Evolutionary conservation across 2,329 filamentous ascomycete genomes (phyloP), one percentile per base, ranked within the genome.

Genomic region (Gliomastix tumulicola): DNA sequence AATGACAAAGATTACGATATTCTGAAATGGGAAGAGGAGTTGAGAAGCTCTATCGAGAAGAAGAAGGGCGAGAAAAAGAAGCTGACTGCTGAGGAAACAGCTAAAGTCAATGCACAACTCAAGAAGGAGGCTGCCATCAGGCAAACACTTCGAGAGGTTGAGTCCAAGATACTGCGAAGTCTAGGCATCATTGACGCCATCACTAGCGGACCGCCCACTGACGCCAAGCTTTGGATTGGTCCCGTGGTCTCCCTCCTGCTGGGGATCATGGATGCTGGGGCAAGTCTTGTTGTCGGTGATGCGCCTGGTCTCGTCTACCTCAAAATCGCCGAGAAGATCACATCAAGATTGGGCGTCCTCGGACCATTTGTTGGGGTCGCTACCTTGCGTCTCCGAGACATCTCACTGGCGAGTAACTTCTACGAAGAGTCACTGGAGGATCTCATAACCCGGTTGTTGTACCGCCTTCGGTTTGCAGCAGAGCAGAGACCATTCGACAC

Each of bases 1-100:
- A 95, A 88, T 50, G 82, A 79, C 34, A 96, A 94, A 57, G 92
- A 97, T 55, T 95, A 96, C 50, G 88, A 98, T 49, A 94, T 88
- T 2, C 62, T 96, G 28, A 96, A 95, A 60, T 98, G 94, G 92
- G 92, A 98, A 60, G 84, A 90, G 56, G 92, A 98, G 45, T 71
- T 98, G 7, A 75, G 89, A 39, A 74, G 79, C 27, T 88, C 96
- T 49, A 63, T 98, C 28, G 88, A 89, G n/a, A 74, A 86, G 54
- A 98, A 97, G 68, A 95, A 90, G 59, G 90, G 90, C 2, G 78
- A 85, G 41, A 79, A 88, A 49, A 90, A 88, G 65, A 98, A 96
- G 62, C 76, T 97, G 9, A 92, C 87, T 0, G 64, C 86, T 1
- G 92, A 97, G 23, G 90, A 98, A 51, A 82, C 83, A 46, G 76